Base-by-base conservation (phyloP, 768 basidiomycete genomes). In the Leccinellum rugosiceps region DNA sequence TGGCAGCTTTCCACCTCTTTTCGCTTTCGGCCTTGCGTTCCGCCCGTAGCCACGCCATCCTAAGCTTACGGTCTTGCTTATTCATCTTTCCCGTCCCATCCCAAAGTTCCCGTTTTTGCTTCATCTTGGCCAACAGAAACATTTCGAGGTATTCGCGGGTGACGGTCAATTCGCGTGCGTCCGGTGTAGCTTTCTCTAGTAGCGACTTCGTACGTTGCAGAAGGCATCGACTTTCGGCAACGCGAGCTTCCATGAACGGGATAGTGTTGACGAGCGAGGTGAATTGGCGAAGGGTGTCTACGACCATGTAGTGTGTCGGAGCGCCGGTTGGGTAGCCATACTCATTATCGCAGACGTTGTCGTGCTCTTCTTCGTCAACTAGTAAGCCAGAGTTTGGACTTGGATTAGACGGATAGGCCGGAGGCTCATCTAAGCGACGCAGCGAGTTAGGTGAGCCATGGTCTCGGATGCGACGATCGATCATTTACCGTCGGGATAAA, bases 41-140 rank as follows among this genome's bases (percentile, higher is more conserved):
- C 13, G 56, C 54, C 4, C 65, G 59, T 30, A 72, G 17, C 65
- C 68, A 70, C 34, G 53, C 65, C 57, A 68, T 62, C 46, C 71
- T 55, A 4, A 58, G 10, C 45, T 72, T 72, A 43, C 68, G 58
- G 4, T 54, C 38, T 17, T 48, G 21, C 45, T 66, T 71, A 17
- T 53, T 44, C 67, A 74, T 60, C 49, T 4, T 60, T 0, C 58
- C 68, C 8, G 68, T 71, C n/a, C 72, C 71, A 31, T 72, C 72
- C 65, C 65, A 74, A 4, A 71, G 54, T n/a, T 72, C 71, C 4
- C 51, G 56, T 46, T 64, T 72, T n/a, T 61, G 38, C 55, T 71
- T 72, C 68, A 72, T 67, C 51, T 62, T 67, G 44, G n/a, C 65
- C n/a, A 72, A 21, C 13, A 68, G 34, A 43, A 62, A 54, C 1